Percentiles rank a stretch among this genome's conserved stretches.
These are phyloP conservation scores for Yamadazyma atlantica DNA, from an alignment of 1,139 yeast genomes.

Conservation along the genomic window DNA sequence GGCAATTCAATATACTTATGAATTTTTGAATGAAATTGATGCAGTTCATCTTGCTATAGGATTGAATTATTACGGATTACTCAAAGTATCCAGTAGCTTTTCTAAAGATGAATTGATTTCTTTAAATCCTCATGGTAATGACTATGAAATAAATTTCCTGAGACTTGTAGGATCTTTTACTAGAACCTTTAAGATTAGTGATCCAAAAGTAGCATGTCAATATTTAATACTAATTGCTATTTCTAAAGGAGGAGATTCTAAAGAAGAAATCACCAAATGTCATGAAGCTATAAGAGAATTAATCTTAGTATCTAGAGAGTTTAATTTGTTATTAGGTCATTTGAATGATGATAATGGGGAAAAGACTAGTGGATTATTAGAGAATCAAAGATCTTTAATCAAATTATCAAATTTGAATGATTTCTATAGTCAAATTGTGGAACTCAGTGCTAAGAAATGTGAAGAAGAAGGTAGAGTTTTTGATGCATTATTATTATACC, in stretches of 20 bases:
- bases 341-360: conserved; percentile 69
- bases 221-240: conserved; percentile 74
- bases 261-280: conserved; percentile 55
- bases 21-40: conserved; percentile 71
- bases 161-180: conserved; percentile 71
- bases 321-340: conserved; percentile 76
- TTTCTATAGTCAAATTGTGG: conserved; percentile 61
- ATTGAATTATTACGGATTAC: conserved; percentile 70
- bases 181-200: conserved; percentile 76
- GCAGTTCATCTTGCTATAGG: conserved; percentile 90
- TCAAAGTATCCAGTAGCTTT: conserved; percentile 47
- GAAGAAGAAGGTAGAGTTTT: conserved; percentile 89
- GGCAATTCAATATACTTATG: conserved; percentile 70
- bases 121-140: conserved; percentile 30
- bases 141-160: conserved; percentile 53
- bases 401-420: conserved; percentile 54
- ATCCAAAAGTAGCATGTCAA: conserved; percentile 89
- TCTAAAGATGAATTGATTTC: conserved; percentile 31
- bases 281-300: conserved; percentile 84
- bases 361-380: conserved; percentile 82
- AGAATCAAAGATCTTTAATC: conserved; percentile 70
- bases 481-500: conserved; percentile 84
- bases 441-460: conserved; percentile 81
- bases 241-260: conserved; percentile 35
- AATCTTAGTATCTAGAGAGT: conserved; percentile 84